Evolutionary conservation across 257 asterid genomes (phyloP), one percentile per base, ranked within the genome.

Genomic region (Ballota nigra): DNA sequence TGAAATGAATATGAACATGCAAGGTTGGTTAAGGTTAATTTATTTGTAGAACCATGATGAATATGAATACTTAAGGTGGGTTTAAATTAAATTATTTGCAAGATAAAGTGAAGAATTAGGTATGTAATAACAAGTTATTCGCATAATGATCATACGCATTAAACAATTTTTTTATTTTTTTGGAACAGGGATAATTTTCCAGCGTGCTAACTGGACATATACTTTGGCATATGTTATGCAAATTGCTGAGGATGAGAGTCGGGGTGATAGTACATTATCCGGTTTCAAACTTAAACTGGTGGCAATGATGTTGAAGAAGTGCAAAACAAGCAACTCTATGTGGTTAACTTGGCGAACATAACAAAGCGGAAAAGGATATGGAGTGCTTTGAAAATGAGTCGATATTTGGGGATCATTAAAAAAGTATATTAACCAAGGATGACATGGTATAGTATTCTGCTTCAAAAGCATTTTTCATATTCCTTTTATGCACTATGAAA

Each of bases 291-390:
- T 87, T 20, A 77, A 71, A 61, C 72, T 6, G 20, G 16, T 6
- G 9, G 41, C 4, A 53, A 76, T 5, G 86, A 63, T 1, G 10
- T 13, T 19, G 75, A 18, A 23, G 72, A 24, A 72, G 34, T 57
- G 1, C 16, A 38, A 41, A 13, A 18, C 4, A 49, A 49, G 31
- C 58, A 77, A 19, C 45, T 78, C 3, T 82, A 72, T 45, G 81
- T 86, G 18, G 78, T 86, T 80, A 83, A 26, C 77, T 58, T 89
- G 79, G 60, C 20, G 22, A 87, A 87, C 55, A 22, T 81, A 7
- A 60, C 76, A 1, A 51, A 87, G 0, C 58, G 80, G 8, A 75
- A 71, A 65, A 75, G 89, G 38, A 79, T 87, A 34, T 87, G 96
- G 96, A 77, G 72, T 22, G 80, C 81, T 0, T 18, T 87, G 67